Evolutionary conservation across 108 stramenopile species (phyloP), one percentile per base, ranked within the genome.

Genomic region (Stephanodiscus triporus): DNA sequence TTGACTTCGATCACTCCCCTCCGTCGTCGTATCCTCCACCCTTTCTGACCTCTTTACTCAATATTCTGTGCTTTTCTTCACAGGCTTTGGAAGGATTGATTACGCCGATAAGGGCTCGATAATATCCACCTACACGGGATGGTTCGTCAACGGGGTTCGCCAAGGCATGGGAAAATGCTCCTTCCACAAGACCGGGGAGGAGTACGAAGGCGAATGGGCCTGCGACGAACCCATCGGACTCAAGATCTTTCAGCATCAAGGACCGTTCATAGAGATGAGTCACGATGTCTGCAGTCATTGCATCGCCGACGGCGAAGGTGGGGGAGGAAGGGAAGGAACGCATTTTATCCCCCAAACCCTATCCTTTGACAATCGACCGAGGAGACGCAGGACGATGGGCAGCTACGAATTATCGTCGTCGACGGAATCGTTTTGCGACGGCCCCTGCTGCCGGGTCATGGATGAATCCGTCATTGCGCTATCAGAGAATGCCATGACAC

Each of bases 141-240:
- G 71, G 60, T 82, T 73, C 45, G 14, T 66, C 1, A 73, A 82
- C 29, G 76, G 76, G 6, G 47, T 73, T 16, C 81, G 81, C n/a
- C 81, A 82, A 22, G 81, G 81, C 5, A 55, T 73, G 32, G 81
- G 81, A 9, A 63, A 57, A 51, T 55, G 63, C 32, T 58, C 59
- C 57, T 77, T 77, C 56, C 69, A 77, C 51, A 71, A 59, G n/a
- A 65, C 57, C 0, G 64, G 69, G 37, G 69, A 70, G 20, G 69
- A 70, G 49, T 77, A 77, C 47, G 63, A 77, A 60, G 77, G 77
- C 29, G 70, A 70, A 26, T 77, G 69, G 63, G 61, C 70, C 0
- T 77, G 69, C 36, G 77, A 77, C 45, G 77, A 77, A 42, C 77
- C 77, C 70, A 34, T 64, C 40, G 77, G 64, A 23, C 43, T 77